phyloP scores from a whole-genome alignment of 768 basidiomycete species.

The Artomyces pyxidatus region DNA sequence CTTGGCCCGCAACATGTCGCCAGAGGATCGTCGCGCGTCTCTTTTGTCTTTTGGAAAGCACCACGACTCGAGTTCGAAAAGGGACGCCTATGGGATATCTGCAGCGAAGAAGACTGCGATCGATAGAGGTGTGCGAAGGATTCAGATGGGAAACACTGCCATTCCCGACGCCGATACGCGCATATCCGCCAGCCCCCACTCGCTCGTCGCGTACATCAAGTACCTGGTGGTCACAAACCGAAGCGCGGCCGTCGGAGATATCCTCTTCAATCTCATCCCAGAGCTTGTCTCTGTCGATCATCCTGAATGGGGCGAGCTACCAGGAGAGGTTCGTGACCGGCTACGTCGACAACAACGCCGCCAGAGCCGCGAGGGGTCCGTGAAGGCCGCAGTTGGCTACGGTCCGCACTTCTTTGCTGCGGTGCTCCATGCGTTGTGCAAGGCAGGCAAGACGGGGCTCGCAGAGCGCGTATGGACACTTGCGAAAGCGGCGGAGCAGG shows the following conservation, averaged over 20 bases:
- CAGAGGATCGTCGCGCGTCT: constrained; percentile 8
- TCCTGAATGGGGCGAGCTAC: constrained; percentile 28
- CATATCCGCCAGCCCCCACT: constrained; percentile 33
- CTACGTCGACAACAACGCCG: too few species aligned
- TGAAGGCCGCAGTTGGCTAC: constrained; percentile 30
- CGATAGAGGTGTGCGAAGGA: too few species aligned
- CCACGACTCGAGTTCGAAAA: too few species aligned
- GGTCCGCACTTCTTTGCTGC: constrained; percentile 56
- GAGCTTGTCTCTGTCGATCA: constrained; percentile 34
- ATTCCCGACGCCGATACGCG: constrained; percentile 11
- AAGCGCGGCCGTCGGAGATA: constrained; percentile 32
- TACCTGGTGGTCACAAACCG: constrained; percentile 44
- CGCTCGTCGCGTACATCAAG: constrained; percentile 44
- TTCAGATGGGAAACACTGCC: too few species aligned
- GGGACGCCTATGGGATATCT: too few species aligned
- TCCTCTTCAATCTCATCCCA: constrained; percentile 52
- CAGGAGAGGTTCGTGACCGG: too few species aligned
- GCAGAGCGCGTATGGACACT: constrained; percentile 60
- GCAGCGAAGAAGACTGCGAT: too few species aligned
- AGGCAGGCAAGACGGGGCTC: constrained; percentile 43
- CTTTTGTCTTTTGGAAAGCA: too few species aligned
- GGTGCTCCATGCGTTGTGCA: constrained; percentile 53
- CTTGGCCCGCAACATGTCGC: constrained; percentile 21
- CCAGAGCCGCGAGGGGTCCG: constrained; percentile 13
- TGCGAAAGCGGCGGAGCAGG: constrained; percentile 48